Base-by-base conservation (phyloP, 768 basidiomycete genomes). In the Xerocomus brunneocitrinus region DNA sequence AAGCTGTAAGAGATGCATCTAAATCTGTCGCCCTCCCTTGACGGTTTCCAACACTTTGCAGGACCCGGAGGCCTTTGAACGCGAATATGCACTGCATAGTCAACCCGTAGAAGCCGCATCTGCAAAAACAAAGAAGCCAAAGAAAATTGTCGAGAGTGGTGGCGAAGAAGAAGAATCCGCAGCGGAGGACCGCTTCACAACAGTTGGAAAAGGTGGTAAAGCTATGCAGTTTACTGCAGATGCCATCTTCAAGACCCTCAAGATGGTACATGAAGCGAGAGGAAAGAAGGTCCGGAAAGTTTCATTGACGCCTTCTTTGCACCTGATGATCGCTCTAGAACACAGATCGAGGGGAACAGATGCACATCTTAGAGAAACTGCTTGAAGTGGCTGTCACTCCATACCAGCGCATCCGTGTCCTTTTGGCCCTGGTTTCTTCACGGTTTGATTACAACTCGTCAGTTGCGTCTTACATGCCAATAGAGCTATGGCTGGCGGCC, bases 381-480 rank as follows among this genome's bases (percentile, higher is more conserved):
- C 77, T 95, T 10, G 85, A 87, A 62, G 89, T 95, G 13, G 85
- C 94, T 6, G 80, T 79, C 12, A 95, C 93, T 5, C 74, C 90
- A 0, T 99, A 99, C 70, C 92, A 95, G 66, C 85, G 84, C 59
- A 94, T 99, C 55, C 88, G 97, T 50, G 92, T 99, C 31, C 83
- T 98, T 32, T 82, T 99, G 48, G 89, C 94, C 14, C 81, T 98
- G 50, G 83, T 98, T 62, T 93, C 95, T 3, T 91, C 94, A 8
- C 89, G 94, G 41, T 97, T 98, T 68, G 97, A 99, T 74, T 98
- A 97, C 76, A 95, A 93, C 68, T 87, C 91, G 24, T 90, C 87
- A 22, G 81, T 87, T 52, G 76, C 87, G 8, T 81, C 85, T 1
- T 84, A 92, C 66, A 97, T 99, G 87, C 93, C 97, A 7, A 76